Evolutionary conservation across 768 basidiomycete genomes (phyloP), one percentile per base, ranked within the genome.

Genomic region (Kwoniella pini): DNA sequence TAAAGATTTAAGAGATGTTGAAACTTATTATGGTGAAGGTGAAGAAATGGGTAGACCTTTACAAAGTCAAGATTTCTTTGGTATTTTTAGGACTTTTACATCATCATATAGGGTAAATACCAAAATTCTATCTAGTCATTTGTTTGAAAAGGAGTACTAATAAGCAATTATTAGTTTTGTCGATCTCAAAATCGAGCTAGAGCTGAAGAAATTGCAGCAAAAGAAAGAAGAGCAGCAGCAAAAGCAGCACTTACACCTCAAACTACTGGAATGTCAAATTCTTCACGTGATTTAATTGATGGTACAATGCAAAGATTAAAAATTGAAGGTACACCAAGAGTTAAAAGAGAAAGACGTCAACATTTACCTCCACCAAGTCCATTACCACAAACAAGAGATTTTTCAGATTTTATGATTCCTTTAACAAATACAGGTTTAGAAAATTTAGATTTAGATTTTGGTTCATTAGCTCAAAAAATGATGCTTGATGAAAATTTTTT

Each of bases 11-110:
- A 83, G 83, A 31, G 91, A 95, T 64, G 92, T 91, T 17, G 83
- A 95, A 60, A 86, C 83, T 57, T 95, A 91, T 74, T 99, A 89
- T 72, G 93, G 94, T 11, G 96, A 99, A 78, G 94, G 96, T 38
- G 88, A 90, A 60, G 70, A 77, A 57, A 71, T 70, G 68, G 60
- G 72, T 19, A 56, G 72, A 30, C 69, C 72, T 1, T 57, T 71
- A n/a, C 76, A 68, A 44, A 74, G 85, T 80, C 87, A 48, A 91
- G 95, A 97, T 71, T 99, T 98, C 81, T 99, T 91, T 80, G 91
- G 87, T 12, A 87, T 95, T 69, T 97, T 98, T 85, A 93, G 96
- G 80, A 96, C 91, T 1, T 99, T 99, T 70, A 85, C 94, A 26
- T 94, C 88, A 0, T 95, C 93, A 1, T 99, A 94, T 79, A 75